Evolutionary conservation across 176 grass and related monocot species (phyloP).

Genomic region (Alopecurus myosuroides): DNA sequence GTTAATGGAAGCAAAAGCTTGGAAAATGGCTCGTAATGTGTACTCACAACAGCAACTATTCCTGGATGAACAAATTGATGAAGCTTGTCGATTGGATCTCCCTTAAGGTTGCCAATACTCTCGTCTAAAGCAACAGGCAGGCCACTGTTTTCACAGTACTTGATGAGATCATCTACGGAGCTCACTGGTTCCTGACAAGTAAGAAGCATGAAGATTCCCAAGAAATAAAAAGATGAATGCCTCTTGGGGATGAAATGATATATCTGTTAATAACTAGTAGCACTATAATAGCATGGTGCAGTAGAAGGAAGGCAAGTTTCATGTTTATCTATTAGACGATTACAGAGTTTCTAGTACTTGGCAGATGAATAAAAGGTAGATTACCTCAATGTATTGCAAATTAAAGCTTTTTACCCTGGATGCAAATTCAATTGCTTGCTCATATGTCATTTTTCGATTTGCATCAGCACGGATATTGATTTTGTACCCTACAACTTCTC

Average conservation of each 20-base stretch:
- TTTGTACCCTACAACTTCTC: slow-evolving; percentile 69
- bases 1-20: slow-evolving; percentile 29
- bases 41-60: slow-evolving; percentile 90
- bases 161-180: slow-evolving; percentile 65
- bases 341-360: slow-evolving; percentile 7
- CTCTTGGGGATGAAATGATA: not conserved
- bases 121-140: slow-evolving; percentile 91
- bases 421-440: slow-evolving; percentile 81
- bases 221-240: slow-evolving; percentile 25
- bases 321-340: not conserved
- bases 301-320: slow-evolving; percentile 13
- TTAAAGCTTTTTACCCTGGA: slow-evolving; percentile 49
- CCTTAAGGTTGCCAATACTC: slow-evolving; percentile 82
- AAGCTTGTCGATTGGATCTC: slow-evolving; percentile 54
- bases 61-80: slow-evolving; percentile 80
- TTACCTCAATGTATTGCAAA: slow-evolving; percentile 91
- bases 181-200: slow-evolving; percentile 83
- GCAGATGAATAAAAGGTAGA: slow-evolving; percentile 13
- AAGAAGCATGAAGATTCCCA: slow-evolving; percentile 22
- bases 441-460: slow-evolving; percentile 85
- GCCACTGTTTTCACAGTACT: slow-evolving; percentile 74
- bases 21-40: slow-evolving; percentile 22
- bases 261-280: not conserved
- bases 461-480: slow-evolving; percentile 92
- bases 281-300: slow-evolving; percentile 4